Conservation (phyloP, 176 grass and related monocot species). For the Musa itinerans region DNA sequence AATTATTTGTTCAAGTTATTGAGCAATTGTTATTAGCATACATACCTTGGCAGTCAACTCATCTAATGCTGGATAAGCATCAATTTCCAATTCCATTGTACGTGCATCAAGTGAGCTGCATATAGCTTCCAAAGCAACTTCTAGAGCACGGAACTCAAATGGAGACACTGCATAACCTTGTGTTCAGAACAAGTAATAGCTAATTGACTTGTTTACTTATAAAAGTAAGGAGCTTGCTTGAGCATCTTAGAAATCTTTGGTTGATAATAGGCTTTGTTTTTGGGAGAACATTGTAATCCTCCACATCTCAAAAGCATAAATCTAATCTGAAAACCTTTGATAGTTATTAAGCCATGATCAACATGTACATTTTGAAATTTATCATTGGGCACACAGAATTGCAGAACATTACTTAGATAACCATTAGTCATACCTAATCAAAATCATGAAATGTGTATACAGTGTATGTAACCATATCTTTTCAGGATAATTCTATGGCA, state of each 20-base stretch:
- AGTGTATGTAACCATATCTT: not conserved
- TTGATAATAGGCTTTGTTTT: not conserved
- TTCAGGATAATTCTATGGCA: not conserved
- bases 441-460: not conserved
- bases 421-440: too few relatives aligned
- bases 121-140: constrained; percentile 89
- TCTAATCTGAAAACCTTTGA: not conserved
- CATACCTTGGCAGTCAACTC: constrained; percentile 82
- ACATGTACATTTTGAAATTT: not conserved
- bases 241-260: not conserved
- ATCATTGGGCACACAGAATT: not conserved
- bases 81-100: constrained; percentile 74
- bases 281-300: not conserved
- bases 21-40: not conserved
- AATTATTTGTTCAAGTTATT: too few relatives aligned
- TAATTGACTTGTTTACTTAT: too few relatives aligned
- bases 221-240: too few relatives aligned
- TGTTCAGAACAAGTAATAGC: not conserved
- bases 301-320: not conserved
- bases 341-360: not conserved
- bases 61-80: constrained; percentile 87
- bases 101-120: constrained; percentile 89
- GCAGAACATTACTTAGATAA: too few relatives aligned
- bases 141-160: constrained; percentile 87
- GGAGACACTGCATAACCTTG: constrained; percentile 46